A percentile compares a stretch with the other conserved stretches of the same genome.
phyloP scores from a whole-genome alignment of 2,329 filamentous ascomycete species.

The Chaetomium strumarium region DNA sequence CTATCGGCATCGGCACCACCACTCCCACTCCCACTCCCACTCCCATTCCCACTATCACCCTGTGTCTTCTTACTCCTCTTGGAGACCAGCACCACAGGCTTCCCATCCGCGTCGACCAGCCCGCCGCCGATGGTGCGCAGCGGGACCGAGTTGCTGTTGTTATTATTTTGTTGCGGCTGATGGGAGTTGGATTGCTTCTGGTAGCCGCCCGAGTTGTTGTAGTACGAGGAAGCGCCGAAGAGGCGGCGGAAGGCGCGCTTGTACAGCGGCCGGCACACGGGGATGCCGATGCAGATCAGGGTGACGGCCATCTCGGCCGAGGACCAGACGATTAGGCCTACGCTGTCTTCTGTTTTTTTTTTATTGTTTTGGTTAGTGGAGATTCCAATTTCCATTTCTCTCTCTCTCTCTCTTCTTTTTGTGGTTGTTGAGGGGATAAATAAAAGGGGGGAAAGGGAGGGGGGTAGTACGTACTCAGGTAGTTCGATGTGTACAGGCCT shows the following conservation, averaged over 20 bases:
- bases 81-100: background rate
- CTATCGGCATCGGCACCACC: background rate
- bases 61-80: background rate
- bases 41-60: too few relatives aligned
- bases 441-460: background rate
- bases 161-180: background rate
- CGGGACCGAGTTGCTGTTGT: conserved; percentile 2
- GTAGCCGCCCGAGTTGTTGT: background rate
- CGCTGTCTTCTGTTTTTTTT: conserved; percentile 9
- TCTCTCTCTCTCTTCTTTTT: too few relatives aligned
- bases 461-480: conserved; percentile 4
- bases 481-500: conserved; percentile 14
- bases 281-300: conserved; percentile 18
- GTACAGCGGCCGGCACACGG: conserved; percentile 12
- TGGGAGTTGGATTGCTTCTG: conserved; percentile 3
- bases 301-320: conserved; percentile 18
- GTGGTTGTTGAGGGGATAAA: background rate
- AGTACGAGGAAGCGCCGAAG: conserved; percentile 1
- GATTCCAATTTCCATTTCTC: too few relatives aligned
- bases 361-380: too few relatives aligned
- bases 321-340: conserved; percentile 16
- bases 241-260: conserved; percentile 11
- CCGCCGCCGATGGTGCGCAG: conserved; percentile 17
- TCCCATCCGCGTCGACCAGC: conserved; percentile 6
- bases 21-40: too few relatives aligned